Conservation (phyloP, 164 flowering plant genomes). For the Liquidambar formosana region DNA sequence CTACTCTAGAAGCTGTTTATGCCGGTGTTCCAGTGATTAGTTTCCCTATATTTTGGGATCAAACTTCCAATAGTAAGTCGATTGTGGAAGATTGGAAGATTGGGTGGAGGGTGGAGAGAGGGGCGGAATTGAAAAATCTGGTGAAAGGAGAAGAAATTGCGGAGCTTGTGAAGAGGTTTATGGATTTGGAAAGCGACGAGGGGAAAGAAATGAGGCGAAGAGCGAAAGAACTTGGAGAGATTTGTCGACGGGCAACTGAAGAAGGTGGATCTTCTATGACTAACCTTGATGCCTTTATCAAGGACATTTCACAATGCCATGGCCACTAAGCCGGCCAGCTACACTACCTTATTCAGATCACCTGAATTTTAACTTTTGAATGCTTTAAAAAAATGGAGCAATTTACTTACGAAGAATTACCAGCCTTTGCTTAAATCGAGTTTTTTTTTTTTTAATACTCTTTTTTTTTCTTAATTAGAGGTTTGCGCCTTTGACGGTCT, state of each 20-base stretch:
- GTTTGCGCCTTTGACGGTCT: too few relatives aligned
- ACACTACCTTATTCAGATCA: too few relatives aligned
- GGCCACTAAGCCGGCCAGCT: not conserved
- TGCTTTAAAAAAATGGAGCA: not conserved
- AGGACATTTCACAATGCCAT: conserved; percentile 1
- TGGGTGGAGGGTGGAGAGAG: conserved; percentile 42
- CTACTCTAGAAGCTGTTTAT: conserved; percentile 44
- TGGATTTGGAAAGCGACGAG: conserved; percentile 33
- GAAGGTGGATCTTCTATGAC: conserved; percentile 34
- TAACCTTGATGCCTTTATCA: conserved; percentile 20
- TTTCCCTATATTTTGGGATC: conserved; percentile 54
- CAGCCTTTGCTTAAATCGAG: too few relatives aligned
- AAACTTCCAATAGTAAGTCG: conserved; percentile 32
- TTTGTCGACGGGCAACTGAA: conserved; percentile 19
- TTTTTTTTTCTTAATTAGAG: too few relatives aligned
- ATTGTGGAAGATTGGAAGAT: conserved; percentile 65
- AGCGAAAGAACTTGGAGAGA: conserved; percentile 22
- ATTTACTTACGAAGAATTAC: too few relatives aligned
- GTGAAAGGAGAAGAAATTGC: conserved; percentile 35
- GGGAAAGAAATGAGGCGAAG: conserved; percentile 29
- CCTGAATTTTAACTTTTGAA: not conserved
- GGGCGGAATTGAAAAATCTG: conserved; percentile 13
- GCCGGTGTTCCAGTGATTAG: conserved; percentile 65
- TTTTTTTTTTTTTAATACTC: too few relatives aligned
- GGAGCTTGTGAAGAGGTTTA: conserved; percentile 25